phyloP scores from a whole-genome alignment of 176 grass and related monocot species.

The Oryza longistaminata region DNA sequence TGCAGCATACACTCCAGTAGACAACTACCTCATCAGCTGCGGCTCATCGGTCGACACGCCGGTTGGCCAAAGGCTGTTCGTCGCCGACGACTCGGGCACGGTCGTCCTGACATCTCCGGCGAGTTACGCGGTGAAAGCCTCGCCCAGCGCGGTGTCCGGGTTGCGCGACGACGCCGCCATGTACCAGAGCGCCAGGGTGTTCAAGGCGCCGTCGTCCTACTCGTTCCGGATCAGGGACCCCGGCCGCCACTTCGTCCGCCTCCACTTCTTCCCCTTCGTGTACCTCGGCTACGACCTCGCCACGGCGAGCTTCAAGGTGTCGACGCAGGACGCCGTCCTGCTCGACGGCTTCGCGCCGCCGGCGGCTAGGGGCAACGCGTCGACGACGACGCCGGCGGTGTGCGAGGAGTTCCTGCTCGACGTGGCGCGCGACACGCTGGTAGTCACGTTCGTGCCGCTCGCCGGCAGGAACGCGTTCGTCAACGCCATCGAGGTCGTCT shows the following conservation, averaged over 20 bases:
- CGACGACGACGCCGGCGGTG: conserved; percentile 20
- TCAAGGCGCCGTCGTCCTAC: conserved; percentile 73
- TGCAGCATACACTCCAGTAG: conserved; percentile 36
- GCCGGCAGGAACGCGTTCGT: conserved; percentile 62
- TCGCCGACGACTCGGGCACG: conserved; percentile 46
- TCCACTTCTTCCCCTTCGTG: conserved; percentile 73
- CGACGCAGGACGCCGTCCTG: conserved; percentile 78
- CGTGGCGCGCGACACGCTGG: conserved; percentile 49
- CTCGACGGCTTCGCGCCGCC: conserved; percentile 36
- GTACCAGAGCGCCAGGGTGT: conserved; percentile 69
- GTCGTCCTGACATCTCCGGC: conserved; percentile 45
- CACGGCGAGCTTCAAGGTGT: conserved; percentile 59
- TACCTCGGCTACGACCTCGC: conserved; percentile 49
- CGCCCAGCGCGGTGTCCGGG: conserved; percentile 10
- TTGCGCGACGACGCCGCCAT: conserved; percentile 26
- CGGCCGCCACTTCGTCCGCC: conserved; percentile 79
- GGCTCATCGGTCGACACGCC: conserved; percentile 56
- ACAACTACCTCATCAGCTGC: conserved; percentile 81
- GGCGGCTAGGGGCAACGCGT: background rate
- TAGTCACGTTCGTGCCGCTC: conserved; percentile 71
- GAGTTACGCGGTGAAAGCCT: conserved; percentile 39
- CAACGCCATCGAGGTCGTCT: conserved; percentile 81
- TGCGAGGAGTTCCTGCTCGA: conserved; percentile 59
- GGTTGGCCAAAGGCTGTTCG: conserved; percentile 55
- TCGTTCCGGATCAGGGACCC: conserved; percentile 54